Percentiles rank a stretch among this genome's conserved stretches.
phyloP scores from a whole-genome alignment of 2,329 filamentous ascomycete genomes.

The Trichothecium sympodiale region DNA sequence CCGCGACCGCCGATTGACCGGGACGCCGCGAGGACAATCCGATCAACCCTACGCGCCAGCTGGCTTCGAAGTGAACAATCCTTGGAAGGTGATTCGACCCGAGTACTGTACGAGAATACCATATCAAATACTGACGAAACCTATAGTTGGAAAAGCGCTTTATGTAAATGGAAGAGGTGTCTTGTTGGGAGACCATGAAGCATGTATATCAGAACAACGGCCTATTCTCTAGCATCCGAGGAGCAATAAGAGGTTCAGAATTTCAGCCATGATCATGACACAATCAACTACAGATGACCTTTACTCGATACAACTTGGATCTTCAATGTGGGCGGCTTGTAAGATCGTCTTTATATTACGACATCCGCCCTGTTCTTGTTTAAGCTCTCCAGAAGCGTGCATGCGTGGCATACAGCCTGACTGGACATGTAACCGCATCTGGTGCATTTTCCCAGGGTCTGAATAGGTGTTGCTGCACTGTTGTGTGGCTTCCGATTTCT shows the following conservation, averaged over 20 bases:
- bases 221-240: too few species aligned
- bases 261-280: too few species aligned
- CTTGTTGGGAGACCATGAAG: background rate
- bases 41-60: constrained; percentile 42
- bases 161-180: constrained; percentile 18
- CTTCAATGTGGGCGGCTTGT: too few species aligned
- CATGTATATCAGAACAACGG: constrained; percentile 6
- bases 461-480: constrained; percentile 34
- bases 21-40: constrained; percentile 45
- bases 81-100: constrained; percentile 45
- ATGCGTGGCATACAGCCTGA: constrained; percentile 88
- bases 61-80: constrained; percentile 52
- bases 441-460: constrained; percentile 72
- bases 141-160: constrained; percentile 43
- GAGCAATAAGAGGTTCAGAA: too few species aligned
- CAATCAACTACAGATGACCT: too few species aligned
- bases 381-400: constrained; percentile 74
- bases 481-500: constrained; percentile 17
- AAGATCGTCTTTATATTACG: constrained; percentile 28
- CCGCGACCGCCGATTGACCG: constrained; percentile 50
- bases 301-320: too few species aligned
- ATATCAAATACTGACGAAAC: constrained; percentile 1
- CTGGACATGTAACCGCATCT: constrained; percentile 93
- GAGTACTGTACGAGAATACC: background rate
- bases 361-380: constrained; percentile 67